A percentile compares a stretch with the other conserved stretches of the same genome.
Conservation (phyloP, 306 rosid species). For the Fagus sylvatica region DNA sequence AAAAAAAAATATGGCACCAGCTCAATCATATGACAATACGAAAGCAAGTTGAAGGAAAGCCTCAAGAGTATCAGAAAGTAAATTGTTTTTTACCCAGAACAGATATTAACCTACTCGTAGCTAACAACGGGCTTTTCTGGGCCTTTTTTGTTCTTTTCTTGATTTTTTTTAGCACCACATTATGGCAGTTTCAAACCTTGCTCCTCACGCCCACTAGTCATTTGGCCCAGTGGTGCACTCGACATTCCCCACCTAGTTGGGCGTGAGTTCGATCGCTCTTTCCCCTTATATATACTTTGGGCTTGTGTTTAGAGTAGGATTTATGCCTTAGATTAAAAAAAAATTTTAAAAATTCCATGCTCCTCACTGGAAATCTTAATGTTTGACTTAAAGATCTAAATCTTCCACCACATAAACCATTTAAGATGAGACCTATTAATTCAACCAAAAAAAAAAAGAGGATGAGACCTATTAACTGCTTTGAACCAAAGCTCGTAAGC, state of each 20-base stretch:
- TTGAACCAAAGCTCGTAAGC: background rate
- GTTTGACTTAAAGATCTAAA: background rate
- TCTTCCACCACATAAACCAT: background rate
- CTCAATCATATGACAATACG: background rate
- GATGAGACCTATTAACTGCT: background rate
- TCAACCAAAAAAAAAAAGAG: background rate
- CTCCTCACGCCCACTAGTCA: background rate
- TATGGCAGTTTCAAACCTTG: background rate
- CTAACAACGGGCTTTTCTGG: background rate
- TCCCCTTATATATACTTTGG: no score
- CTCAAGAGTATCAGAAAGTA: background rate
- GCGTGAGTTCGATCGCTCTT: no score
- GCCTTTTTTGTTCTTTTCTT: background rate
- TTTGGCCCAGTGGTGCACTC: no score
- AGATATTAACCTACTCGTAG: background rate
- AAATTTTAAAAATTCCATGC: no score
- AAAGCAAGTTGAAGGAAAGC: background rate
- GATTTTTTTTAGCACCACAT: background rate
- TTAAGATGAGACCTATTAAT: background rate
- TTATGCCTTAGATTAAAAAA: no score
- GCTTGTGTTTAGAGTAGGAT: no score
- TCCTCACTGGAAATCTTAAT: background rate
- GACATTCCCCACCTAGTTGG: no score
- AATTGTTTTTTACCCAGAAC: background rate
- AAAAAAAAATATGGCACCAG: no score